phyloP scores from a whole-genome alignment of 2,329 filamentous ascomycete genomes.

The Macrophomina phaseolina region DNA sequence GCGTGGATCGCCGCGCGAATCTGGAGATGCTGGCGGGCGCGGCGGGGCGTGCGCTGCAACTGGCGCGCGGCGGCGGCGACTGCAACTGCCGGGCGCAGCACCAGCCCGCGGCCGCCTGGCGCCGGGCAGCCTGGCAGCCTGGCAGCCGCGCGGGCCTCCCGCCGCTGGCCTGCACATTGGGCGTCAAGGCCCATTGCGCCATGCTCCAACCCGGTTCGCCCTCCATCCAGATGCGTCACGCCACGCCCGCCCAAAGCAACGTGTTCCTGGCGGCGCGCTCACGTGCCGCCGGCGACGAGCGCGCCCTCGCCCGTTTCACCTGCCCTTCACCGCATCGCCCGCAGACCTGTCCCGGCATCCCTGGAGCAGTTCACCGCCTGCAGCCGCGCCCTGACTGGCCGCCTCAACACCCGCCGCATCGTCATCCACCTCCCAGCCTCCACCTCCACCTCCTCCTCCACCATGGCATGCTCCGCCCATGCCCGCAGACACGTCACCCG shows the following conservation, averaged over 20 bases:
- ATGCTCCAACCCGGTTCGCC: conserved; percentile 2
- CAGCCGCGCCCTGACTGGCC: conserved; percentile 40
- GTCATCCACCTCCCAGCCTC: neutral
- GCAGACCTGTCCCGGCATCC: conserved; percentile 45
- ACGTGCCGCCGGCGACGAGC: conserved; percentile 1
- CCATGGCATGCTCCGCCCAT: neutral
- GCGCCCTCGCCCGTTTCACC: neutral
- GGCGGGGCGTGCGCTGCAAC: neutral
- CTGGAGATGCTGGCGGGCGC: neutral
- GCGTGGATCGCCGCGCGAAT: conserved; percentile 1
- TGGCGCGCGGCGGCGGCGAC: neutral
- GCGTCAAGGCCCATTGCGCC: conserved; percentile 19
- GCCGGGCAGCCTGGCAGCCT: neutral
- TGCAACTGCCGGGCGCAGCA: neutral
- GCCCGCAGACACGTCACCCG: conserved; percentile 21
- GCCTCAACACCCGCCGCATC: conserved; percentile 32
- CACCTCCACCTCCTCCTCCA: neutral
- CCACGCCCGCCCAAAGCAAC: conserved; percentile 18
- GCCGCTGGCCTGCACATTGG: conserved; percentile 10
- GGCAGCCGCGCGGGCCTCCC: conserved; percentile 17
- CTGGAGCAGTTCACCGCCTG: conserved; percentile 47
- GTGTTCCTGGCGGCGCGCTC: conserved; percentile 21
- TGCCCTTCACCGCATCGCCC: conserved; percentile 28
- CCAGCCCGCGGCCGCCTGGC: neutral
- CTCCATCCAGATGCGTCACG: conserved; percentile 2